These are phyloP conservation scores for Paramecium primaurelia DNA, from an alignment of 73 alveolate species.

Conservation along the genomic window DNA sequence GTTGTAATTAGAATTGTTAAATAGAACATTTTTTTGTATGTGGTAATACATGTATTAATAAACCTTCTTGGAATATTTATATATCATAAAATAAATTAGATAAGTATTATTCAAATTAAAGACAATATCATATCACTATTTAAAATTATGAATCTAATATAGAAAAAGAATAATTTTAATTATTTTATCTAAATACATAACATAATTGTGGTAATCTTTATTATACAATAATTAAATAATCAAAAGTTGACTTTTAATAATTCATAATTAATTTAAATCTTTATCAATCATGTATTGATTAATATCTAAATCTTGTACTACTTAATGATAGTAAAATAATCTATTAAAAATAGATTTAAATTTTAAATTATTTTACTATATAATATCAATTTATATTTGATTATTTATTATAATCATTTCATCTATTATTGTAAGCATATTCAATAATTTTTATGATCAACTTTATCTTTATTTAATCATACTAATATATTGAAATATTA, in stretches of 20 bases:
- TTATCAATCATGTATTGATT: neutral
- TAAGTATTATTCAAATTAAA: neutral
- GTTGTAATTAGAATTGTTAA: conserved; percentile 5
- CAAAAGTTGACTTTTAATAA: neutral
- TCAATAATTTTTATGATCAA: neutral
- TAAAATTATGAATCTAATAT: neutral
- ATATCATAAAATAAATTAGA: neutral
- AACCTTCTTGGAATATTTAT: neutral
- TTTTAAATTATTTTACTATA: neutral
- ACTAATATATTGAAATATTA: neutral
- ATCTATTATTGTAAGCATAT: neutral
- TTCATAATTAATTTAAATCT: neutral
- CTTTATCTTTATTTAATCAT: neutral
- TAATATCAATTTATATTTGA: neutral
- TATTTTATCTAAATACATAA: neutral
- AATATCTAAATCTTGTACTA: neutral
- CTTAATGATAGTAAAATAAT: neutral
- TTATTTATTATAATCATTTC: neutral
- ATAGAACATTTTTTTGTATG: neutral
- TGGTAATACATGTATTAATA: neutral
- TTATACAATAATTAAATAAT: neutral
- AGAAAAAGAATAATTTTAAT: neutral
- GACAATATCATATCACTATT: neutral
- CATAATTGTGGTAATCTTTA: neutral
- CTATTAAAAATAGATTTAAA: neutral